Evolutionary conservation across 2,329 filamentous ascomycete species (phyloP).

Genomic region (Aspergillus melleus): DNA sequence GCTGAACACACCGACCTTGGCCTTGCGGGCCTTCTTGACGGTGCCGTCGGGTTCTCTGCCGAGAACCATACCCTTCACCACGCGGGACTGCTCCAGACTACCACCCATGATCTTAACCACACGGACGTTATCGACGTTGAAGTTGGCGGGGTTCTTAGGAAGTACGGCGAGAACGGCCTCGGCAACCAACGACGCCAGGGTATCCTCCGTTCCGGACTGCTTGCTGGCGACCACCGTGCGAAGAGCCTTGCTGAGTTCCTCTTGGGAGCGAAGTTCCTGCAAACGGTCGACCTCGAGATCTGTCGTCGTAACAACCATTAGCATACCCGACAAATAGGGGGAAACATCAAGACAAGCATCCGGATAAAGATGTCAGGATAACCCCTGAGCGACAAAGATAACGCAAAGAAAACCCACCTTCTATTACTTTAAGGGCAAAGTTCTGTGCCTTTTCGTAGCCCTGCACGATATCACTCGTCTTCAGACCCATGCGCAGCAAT

Average conservation of each 20-base stretch:
- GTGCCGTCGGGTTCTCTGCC: conserved; percentile 89
- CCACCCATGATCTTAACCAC: conserved; percentile 99
- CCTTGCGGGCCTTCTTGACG: conserved; percentile 86
- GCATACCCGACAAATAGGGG: neutral
- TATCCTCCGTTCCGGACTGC: conserved; percentile 89
- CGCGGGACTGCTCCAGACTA: conserved; percentile 86
- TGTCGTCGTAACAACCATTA: conserved; percentile 26
- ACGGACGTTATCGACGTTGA: conserved; percentile 98
- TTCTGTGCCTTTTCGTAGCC: conserved; percentile 95
- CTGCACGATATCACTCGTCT: conserved; percentile 94
- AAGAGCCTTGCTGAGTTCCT: conserved; percentile 91
- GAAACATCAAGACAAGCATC: neutral
- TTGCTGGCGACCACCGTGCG: conserved; percentile 95
- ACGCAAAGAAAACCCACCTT: conserved; percentile 52
- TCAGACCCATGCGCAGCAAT: conserved; percentile 91
- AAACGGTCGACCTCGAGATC: conserved; percentile 90
- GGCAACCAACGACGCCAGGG: conserved; percentile 81
- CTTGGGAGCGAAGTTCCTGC: conserved; percentile 74
- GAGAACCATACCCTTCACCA: conserved; percentile 98
- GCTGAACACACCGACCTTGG: conserved; percentile 95
- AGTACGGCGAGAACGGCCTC: conserved; percentile 82
- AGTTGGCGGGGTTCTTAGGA: conserved; percentile 91
- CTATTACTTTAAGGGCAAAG: conserved; percentile 79
- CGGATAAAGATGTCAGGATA: neutral
- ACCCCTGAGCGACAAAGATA: conserved; percentile 8